Conservation (phyloP, 1,284 basidiomycete genomes). For the Leccinum angustisporum region DNA sequence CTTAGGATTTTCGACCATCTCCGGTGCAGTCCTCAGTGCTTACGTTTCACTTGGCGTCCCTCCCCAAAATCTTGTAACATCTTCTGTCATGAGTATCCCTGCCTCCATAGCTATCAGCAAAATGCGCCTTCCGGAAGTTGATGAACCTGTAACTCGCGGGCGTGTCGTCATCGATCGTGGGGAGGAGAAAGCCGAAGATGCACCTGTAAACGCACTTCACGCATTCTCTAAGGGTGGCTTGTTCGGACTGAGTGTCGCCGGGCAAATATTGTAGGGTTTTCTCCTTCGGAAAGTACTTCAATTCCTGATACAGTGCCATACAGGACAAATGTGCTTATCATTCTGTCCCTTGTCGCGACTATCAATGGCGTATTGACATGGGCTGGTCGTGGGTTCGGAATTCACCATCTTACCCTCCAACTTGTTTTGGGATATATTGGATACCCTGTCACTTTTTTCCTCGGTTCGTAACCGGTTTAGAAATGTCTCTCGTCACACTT, state of each 20-base stretch:
- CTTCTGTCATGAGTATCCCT: slow-evolving; percentile 93
- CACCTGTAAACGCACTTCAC: slow-evolving; percentile 77
- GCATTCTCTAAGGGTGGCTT: slow-evolving; percentile 86
- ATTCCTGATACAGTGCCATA: slow-evolving; percentile 2
- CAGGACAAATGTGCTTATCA: slow-evolving; percentile 77
- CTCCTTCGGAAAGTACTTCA: slow-evolving; percentile 1
- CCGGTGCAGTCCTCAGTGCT: slow-evolving; percentile 84
- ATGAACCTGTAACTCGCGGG: slow-evolving; percentile 85
- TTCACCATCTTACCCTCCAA: slow-evolving; percentile 80
- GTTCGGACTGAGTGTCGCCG: slow-evolving; percentile 85
- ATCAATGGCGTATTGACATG: slow-evolving; percentile 88
- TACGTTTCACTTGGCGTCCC: slow-evolving; percentile 86
- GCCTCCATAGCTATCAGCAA: slow-evolving; percentile 92
- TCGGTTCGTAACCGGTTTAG: slow-evolving; percentile 42
- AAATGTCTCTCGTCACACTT: not conserved
- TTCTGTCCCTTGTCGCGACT: slow-evolving; percentile 76
- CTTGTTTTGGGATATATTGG: slow-evolving; percentile 84
- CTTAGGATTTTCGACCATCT: slow-evolving; percentile 80
- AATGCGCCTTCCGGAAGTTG: slow-evolving; percentile 78
- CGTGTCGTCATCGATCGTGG: slow-evolving; percentile 78
- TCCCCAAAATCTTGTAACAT: slow-evolving; percentile 81
- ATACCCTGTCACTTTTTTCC: slow-evolving; percentile 85
- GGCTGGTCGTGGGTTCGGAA: slow-evolving; percentile 85
- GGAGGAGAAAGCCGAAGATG: slow-evolving; percentile 49
- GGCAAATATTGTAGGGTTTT: slow-evolving; percentile 70